phyloP scores from a whole-genome alignment of 768 basidiomycete genomes.

The Naematelia aurantialba region DNA sequence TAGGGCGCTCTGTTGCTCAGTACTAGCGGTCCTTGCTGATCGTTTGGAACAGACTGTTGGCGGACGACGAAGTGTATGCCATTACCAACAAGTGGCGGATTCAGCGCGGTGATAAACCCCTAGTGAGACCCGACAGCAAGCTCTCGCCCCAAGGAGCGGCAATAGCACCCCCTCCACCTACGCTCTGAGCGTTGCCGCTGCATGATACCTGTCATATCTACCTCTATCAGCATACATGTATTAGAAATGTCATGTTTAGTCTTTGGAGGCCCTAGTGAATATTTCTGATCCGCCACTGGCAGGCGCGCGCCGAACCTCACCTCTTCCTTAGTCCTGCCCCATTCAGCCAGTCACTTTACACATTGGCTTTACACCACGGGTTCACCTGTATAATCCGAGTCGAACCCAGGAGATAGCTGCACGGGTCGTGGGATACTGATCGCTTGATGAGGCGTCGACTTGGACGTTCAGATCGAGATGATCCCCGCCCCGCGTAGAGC shows the following conservation, averaged over 20 bases:
- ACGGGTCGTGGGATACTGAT: too few relatives aligned
- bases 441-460: not conserved
- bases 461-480: conserved; percentile 10
- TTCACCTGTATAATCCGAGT: too few relatives aligned
- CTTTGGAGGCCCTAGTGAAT: too few relatives aligned
- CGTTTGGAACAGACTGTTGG: conserved; percentile 61
- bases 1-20: conserved; percentile 49
- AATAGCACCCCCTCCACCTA: not conserved
- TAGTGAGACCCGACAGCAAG: conserved; percentile 7
- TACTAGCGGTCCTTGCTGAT: not conserved
- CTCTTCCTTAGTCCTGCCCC: too few relatives aligned
- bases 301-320: too few relatives aligned
- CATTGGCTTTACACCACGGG: too few relatives aligned
- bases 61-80: conserved; percentile 66
- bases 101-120: conserved; percentile 65
- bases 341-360: too few relatives aligned
- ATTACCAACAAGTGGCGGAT: conserved; percentile 83
- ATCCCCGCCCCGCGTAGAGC: conserved; percentile 28
- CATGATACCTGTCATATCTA: not conserved
- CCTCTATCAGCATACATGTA: too few relatives aligned
- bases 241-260: too few relatives aligned
- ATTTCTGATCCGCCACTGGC: too few relatives aligned
- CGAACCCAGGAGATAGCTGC: too few relatives aligned
- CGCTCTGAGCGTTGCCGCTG: not conserved
- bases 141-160: not conserved